A percentile compares a stretch with the other conserved stretches of the same genome.
These are phyloP conservation scores for Cardamine occulta DNA, from an alignment of 345 rosid species.

Conservation along the genomic window DNA sequence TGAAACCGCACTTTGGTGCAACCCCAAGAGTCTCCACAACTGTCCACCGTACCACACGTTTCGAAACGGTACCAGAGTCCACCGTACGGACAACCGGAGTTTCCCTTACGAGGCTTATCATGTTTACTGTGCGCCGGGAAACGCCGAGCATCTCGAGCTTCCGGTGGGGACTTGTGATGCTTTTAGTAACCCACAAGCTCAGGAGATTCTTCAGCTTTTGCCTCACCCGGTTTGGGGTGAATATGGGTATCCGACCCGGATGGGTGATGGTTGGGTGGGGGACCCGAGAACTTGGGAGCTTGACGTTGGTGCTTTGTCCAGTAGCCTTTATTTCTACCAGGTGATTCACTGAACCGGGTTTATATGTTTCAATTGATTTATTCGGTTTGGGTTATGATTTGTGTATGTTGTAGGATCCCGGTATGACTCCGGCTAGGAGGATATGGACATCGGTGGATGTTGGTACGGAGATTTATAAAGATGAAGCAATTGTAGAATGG, in stretches of 20 bases:
- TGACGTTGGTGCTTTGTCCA: conserved; percentile 66
- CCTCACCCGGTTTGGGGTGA: conserved; percentile 76
- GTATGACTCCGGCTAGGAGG: conserved; percentile 62
- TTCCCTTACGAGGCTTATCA: conserved; percentile 74
- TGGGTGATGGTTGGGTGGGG: conserved; percentile 75
- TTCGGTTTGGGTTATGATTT: background rate
- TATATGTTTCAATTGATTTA: background rate
- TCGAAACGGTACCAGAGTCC: conserved; percentile 50
- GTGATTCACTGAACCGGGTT: conserved; percentile 23
- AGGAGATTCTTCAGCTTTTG: conserved; percentile 70
- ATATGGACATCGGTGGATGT: conserved; percentile 68
- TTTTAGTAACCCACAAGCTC: conserved; percentile 77
- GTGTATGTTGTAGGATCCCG: conserved; percentile 58
- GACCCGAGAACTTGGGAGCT: conserved; percentile 75
- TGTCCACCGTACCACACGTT: conserved; percentile 72
- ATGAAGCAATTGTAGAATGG: conserved; percentile 65
- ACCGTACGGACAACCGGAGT: conserved; percentile 51
- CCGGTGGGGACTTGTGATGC: conserved; percentile 65
- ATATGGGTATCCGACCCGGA: conserved; percentile 66
- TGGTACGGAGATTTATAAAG: conserved; percentile 66
- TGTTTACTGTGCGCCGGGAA: conserved; percentile 72
- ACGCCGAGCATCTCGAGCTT: conserved; percentile 52
- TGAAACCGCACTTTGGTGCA: conserved; percentile 52
- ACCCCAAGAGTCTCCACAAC: conserved; percentile 44
- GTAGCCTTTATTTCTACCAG: conserved; percentile 78